These are phyloP conservation scores for Russula olivacea DNA, from an alignment of 768 basidiomycete genomes.

Conservation along the genomic window DNA sequence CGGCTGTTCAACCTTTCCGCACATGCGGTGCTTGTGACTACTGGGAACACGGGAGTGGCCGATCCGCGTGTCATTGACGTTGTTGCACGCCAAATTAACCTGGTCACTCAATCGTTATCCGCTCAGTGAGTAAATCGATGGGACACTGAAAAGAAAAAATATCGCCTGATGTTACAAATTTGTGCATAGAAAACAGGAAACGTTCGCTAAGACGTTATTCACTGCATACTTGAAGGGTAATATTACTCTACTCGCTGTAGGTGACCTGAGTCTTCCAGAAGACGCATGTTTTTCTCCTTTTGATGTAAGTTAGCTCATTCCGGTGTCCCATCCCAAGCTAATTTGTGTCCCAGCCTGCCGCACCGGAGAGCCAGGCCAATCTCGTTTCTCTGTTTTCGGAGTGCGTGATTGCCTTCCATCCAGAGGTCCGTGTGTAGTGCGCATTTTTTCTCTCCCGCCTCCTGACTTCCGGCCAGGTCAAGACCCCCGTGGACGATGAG, in stretches of 20 bases:
- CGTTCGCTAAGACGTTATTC: constrained; percentile 46
- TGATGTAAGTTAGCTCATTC: constrained; percentile 35
- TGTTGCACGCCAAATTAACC: constrained; percentile 59
- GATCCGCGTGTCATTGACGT: constrained; percentile 53
- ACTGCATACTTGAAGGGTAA: constrained; percentile 52
- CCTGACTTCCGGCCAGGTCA: constrained; percentile 39
- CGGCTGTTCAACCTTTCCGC: constrained; percentile 61
- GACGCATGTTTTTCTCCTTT: constrained; percentile 44
- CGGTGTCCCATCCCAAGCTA: not conserved
- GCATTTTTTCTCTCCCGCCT: not conserved
- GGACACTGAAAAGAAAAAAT: no score
- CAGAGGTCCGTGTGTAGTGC: constrained; percentile 45
- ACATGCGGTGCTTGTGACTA: constrained; percentile 33
- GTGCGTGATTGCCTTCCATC: constrained; percentile 55
- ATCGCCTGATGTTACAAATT: not conserved
- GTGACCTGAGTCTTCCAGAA: constrained; percentile 45
- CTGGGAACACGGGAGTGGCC: constrained; percentile 31
- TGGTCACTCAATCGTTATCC: constrained; percentile 59
- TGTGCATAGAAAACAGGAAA: constrained; percentile 56
- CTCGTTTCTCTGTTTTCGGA: constrained; percentile 63
- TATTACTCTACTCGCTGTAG: constrained; percentile 47
- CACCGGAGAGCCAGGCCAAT: constrained; percentile 50
- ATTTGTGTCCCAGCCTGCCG: constrained; percentile 35
- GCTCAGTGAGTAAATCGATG: constrained; percentile 49
- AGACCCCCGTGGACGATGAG: constrained; percentile 44